Base-by-base conservation (phyloP, 192 early-diverging fungal genomes). In the Podila clonocystis region DNA sequence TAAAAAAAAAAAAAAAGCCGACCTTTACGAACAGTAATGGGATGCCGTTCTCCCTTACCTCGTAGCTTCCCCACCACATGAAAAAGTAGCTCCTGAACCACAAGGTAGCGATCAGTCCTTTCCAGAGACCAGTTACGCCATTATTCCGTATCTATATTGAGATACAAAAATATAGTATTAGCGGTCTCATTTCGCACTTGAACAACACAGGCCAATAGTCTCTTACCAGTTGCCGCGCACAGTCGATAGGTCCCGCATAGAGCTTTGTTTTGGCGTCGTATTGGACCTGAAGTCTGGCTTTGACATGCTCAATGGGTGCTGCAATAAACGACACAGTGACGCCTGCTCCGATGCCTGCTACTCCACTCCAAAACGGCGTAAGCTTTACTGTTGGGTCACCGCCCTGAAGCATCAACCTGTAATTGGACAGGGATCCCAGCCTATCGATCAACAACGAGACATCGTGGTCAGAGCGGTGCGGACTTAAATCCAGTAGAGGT, bases 231-330 rank as follows among this genome's bases (percentile, higher is more conserved):
- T 95, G 87, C 24, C 87, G 83, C 11, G 91, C 93, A 70, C 96
- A 96, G 67, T 97, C 95, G 33, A 97, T 87, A 0, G 96, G 96
- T 3, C 97, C 96, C 8, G 72, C 79, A 75, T 97, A 99, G n/a
- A 90, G 64, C 59, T 89, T 92, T 15, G 89, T 89, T 26, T 82
- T 76, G 15, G 84, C 86, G 67, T 89, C 87, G 74, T 95, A 95
- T 65, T 95, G 94, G 62, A 93, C 85, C 65, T 95, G 93, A 61
- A 94, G 85, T 52, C 87, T 63, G 0, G 89, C 82, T 55, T 95
- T 95, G 68, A 95, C 84, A 4, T 93, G 88, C 66, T 94, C 93
- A 11, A 94, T 88, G 0, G 93, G 93, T n/a, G 94, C 92, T 12
- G 94, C 93, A 0, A 95, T 82, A 77, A 94, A 87, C 9, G 93